Evolutionary conservation across 2,329 filamentous ascomycete species (phyloP).

Genomic region (Colletotrichum scovillei): DNA sequence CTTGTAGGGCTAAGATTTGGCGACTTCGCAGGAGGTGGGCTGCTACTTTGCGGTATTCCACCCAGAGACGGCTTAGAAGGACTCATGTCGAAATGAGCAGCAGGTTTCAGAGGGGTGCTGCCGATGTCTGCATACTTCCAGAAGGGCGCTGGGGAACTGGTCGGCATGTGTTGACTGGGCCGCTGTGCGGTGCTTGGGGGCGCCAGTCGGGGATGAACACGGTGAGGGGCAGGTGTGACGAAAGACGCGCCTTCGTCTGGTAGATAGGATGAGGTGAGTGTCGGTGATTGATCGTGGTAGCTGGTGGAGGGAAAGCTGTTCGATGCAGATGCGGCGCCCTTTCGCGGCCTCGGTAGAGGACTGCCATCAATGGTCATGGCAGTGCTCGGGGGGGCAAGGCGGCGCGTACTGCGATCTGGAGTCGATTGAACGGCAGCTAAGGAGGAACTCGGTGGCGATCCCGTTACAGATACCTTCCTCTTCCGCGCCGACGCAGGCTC

Average conservation of each 20-base stretch:
- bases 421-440: conserved; percentile 66
- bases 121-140: conserved; percentile 87
- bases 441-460: conserved; percentile 63
- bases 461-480: conserved; percentile 64
- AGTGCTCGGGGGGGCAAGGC: conserved; percentile 42
- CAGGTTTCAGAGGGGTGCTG: conserved; percentile 73
- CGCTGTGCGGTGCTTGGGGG: conserved; percentile 85
- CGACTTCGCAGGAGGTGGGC: conserved; percentile 66
- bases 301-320: conserved; percentile 60
- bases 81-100: conserved; percentile 65
- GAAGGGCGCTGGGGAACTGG: conserved; percentile 86
- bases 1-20: conserved; percentile 63
- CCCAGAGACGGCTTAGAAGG: conserved; percentile 62
- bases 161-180: conserved; percentile 87
- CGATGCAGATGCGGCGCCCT: conserved; percentile 55
- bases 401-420: conserved; percentile 61
- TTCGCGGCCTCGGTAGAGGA: conserved; percentile 69
- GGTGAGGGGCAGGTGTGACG: conserved; percentile 78
- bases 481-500: conserved; percentile 66
- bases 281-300: conserved; percentile 68
- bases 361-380: conserved; percentile 67
- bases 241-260: conserved; percentile 71
- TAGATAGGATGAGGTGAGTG: conserved; percentile 70
- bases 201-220: conserved; percentile 78
- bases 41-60: conserved; percentile 65